phyloP scores from a whole-genome alignment of 176 grass and related monocot species.

The Aegilops bicornis region DNA sequence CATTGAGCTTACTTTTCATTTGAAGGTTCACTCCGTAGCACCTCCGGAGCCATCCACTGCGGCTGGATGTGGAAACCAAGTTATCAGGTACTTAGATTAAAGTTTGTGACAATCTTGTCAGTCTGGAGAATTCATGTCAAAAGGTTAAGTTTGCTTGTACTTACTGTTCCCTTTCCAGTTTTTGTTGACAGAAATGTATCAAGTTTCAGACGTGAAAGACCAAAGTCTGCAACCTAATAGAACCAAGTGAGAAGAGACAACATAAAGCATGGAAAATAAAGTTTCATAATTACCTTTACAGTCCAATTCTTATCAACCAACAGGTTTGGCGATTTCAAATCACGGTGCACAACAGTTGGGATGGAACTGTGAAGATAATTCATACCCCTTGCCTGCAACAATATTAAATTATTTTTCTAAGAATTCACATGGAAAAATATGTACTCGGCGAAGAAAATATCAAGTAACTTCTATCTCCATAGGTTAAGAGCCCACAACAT shows the following conservation, averaged over 20 bases:
- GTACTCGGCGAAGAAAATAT: neutral
- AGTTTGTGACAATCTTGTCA: slow-evolving; percentile 4
- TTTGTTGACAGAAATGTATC: slow-evolving; percentile 82
- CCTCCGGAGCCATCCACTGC: slow-evolving; percentile 98
- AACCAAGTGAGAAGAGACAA: slow-evolving; percentile 7
- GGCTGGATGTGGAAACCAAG: slow-evolving; percentile 49
- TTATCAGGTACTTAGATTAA: slow-evolving; percentile 15
- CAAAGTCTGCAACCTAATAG: slow-evolving; percentile 84
- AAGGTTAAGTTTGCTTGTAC: slow-evolving; percentile 11
- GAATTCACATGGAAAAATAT: slow-evolving; percentile 1
- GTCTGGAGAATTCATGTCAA: neutral
- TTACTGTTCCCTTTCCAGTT: slow-evolving; percentile 90
- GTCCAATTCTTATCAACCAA: slow-evolving; percentile 98
- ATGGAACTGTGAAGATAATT: slow-evolving; percentile 89
- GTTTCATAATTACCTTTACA: slow-evolving; percentile 57
- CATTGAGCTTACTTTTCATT: slow-evolving; percentile 62
- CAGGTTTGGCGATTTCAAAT: slow-evolving; percentile 88
- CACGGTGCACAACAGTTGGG: slow-evolving; percentile 78
- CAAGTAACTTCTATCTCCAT: neutral
- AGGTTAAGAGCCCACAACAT: neutral
- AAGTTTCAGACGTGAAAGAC: slow-evolving; percentile 79
- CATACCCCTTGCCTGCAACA: slow-evolving; percentile 76
- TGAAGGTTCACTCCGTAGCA: slow-evolving; percentile 81
- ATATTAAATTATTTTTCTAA: neutral
- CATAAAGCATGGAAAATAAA: neutral